Evolutionary conservation across 2,329 filamentous ascomycete genomes (phyloP).

Genomic region (Penicillium palitans): DNA sequence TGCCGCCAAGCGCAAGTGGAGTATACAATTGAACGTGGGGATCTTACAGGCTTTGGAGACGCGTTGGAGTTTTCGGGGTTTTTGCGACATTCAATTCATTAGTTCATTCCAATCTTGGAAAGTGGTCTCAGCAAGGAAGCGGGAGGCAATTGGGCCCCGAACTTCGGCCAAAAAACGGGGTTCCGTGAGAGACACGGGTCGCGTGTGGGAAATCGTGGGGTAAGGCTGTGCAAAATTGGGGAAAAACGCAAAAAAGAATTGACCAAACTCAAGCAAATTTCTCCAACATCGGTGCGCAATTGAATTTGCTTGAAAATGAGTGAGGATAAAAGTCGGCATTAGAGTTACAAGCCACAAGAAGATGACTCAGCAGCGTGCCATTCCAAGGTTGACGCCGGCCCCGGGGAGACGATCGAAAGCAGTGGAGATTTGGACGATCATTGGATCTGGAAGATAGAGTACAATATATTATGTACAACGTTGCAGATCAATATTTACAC

Average conservation of each 20-base stretch:
- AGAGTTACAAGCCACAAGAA: not conserved
- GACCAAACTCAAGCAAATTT: not conserved
- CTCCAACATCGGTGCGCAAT: slow-evolving; percentile 4
- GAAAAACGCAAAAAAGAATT: slow-evolving; percentile 7
- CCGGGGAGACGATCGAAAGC: not conserved
- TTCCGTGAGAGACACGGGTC: slow-evolving; percentile 4
- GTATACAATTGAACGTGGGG: slow-evolving; percentile 8
- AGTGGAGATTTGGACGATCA: not conserved
- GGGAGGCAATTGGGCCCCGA: slow-evolving; percentile 6
- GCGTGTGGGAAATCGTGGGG: slow-evolving; percentile 2
- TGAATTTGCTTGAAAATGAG: slow-evolving; percentile 2
- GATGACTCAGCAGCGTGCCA: slow-evolving; percentile 15
- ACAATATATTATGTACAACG: not conserved
- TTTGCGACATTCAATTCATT: slow-evolving; percentile 28
- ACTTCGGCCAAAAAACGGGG: slow-evolving; percentile 6
- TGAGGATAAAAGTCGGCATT: slow-evolving; percentile 8
- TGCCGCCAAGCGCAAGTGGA: slow-evolving; percentile 15
- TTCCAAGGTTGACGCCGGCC: not conserved
- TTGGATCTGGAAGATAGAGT: not conserved
- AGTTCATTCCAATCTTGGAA: slow-evolving; percentile 12
- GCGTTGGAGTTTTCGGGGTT: slow-evolving; percentile 30
- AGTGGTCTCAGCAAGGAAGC: not conserved
- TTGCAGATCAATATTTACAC: not conserved
- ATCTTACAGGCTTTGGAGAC: slow-evolving; percentile 31
- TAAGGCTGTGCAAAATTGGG: slow-evolving; percentile 5